Evolutionary conservation across 2,329 filamentous ascomycete genomes (phyloP).

Genomic region (Cyphellophora attinorum): DNA sequence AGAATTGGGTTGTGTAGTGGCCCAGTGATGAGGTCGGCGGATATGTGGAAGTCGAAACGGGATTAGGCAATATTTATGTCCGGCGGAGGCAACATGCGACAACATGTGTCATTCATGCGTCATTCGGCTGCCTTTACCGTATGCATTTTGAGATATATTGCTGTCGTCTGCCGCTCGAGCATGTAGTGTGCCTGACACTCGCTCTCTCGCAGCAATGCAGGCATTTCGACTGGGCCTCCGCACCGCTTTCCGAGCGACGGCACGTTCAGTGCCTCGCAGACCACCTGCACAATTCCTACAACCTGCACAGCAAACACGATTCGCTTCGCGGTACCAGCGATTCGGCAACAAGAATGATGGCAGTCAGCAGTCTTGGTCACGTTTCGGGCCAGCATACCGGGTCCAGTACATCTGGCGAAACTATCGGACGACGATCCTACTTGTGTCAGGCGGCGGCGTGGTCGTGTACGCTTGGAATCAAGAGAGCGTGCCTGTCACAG

Average conservation of each 20-base stretch:
- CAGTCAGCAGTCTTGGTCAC: conserved; percentile 12
- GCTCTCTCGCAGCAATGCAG: conserved; percentile 8
- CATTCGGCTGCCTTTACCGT: neutral
- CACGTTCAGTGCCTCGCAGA: conserved; percentile 2
- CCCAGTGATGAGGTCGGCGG: too few relatives aligned
- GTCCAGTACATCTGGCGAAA: conserved; percentile 17
- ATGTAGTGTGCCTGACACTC: too few relatives aligned
- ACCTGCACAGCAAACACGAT: conserved; percentile 1
- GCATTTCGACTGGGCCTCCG: conserved; percentile 7
- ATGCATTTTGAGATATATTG: too few relatives aligned
- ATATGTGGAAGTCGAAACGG: too few relatives aligned
- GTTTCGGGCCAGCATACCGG: conserved; percentile 14
- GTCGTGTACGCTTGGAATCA: conserved; percentile 46
- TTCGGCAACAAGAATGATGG: conserved; percentile 8
- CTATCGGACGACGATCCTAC: conserved; percentile 11
- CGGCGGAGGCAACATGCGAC: too few relatives aligned
- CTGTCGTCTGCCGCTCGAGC: too few relatives aligned
- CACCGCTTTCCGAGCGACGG: conserved; percentile 4
- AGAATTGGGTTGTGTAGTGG: too few relatives aligned
- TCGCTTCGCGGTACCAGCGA: conserved; percentile 8
- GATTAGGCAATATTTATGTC: too few relatives aligned
- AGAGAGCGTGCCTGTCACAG: conserved; percentile 44
- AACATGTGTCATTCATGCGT: too few relatives aligned
- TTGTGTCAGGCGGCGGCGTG: conserved; percentile 28
- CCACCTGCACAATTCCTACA: too few relatives aligned